Conservation (phyloP, 2,329 filamentous ascomycete genomes). For the Diplodia scrobiculata region DNA sequence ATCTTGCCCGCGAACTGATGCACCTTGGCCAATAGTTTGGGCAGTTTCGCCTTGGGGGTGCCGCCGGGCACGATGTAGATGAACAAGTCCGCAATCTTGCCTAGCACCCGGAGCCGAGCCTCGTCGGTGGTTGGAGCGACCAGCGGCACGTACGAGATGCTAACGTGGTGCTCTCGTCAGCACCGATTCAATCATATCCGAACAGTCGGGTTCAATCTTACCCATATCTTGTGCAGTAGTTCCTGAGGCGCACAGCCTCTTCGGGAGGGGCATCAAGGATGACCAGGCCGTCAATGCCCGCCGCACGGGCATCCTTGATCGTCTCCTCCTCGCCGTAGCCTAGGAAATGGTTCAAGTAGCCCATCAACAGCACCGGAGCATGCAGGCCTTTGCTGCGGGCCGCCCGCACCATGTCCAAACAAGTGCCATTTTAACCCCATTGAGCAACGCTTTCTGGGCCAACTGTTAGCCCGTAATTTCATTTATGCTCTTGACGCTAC, state of each 20-base stretch:
- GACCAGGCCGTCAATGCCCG: slow-evolving; percentile 93
- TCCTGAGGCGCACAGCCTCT: slow-evolving; percentile 87
- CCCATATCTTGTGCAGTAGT: slow-evolving; percentile 76
- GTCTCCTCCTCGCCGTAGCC: slow-evolving; percentile 91
- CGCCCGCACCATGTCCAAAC: slow-evolving; percentile 79
- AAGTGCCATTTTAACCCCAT: slow-evolving; percentile 81
- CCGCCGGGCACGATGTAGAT: slow-evolving; percentile 97
- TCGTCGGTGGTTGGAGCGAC: slow-evolving; percentile 94
- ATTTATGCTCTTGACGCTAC: slow-evolving; percentile 31
- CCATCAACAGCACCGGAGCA: slow-evolving; percentile 89
- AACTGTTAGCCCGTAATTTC: slow-evolving; percentile 31
- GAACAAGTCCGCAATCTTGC: slow-evolving; percentile 95
- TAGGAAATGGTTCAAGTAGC: slow-evolving; percentile 95
- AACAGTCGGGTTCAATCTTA: slow-evolving; percentile 46
- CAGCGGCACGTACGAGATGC: slow-evolving; percentile 89
- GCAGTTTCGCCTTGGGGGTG: slow-evolving; percentile 76
- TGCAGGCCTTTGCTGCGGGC: slow-evolving; percentile 76
- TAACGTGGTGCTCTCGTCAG: slow-evolving; percentile 37
- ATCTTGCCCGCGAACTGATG: slow-evolving; percentile 90
- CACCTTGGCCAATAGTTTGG: slow-evolving; percentile 77
- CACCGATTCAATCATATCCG: neutral
- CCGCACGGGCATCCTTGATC: slow-evolving; percentile 77
- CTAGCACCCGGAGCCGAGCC: slow-evolving; percentile 88
- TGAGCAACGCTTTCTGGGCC: slow-evolving; percentile 67
- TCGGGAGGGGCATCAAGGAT: slow-evolving; percentile 94